Evolutionary conservation across 129 eudicot species (phyloP), one percentile per base, ranked within the genome.

Genomic region (Centella asiatica): DNA sequence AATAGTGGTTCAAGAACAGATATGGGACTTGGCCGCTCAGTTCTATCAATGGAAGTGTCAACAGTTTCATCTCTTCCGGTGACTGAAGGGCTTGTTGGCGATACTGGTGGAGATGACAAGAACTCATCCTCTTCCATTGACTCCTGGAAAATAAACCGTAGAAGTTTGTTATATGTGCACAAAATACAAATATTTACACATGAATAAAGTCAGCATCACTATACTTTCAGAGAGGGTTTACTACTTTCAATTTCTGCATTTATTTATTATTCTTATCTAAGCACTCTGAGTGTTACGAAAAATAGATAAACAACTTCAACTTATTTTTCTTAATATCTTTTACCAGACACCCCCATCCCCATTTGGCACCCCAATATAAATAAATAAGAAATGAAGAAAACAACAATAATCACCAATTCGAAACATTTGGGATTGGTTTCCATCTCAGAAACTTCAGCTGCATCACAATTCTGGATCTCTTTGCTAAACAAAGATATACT

Each of bases 1-100:
- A 84, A 87, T 44, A 82, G 57, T 36, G 95, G 95, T 67, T 87
- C 99, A 44, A 93, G 99, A 70, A 87, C 89, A 47, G 99, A 87
- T 45, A 82, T 53, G 23, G 99, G 99, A 71, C 99, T 93, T 10
- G 90, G 95, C 22, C 76, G 79, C 67, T 74, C 94, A 32, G 73
- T 44, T 80, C 74, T 78, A 64, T 87, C 92, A 39, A 54, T 53
- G 22, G 51, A 55, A 60, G 31, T 56, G 44, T 66, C 69, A 39
- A 57, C 51, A 70, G 68, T 78, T 40, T 66, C 72, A 52, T 47
- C 49, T 62, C 73, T 67, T 17, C 25, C 57, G 34, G 66, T 61
- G 47, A 65, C 50, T 44, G 81, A 65, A 59, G 74, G 67, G 34
- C 60, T 60, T 44, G 69, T 12, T 28, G 90, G 85, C 24, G 81